phyloP scores from a whole-genome alignment of 306 rosid species.

The Malus asiatica region DNA sequence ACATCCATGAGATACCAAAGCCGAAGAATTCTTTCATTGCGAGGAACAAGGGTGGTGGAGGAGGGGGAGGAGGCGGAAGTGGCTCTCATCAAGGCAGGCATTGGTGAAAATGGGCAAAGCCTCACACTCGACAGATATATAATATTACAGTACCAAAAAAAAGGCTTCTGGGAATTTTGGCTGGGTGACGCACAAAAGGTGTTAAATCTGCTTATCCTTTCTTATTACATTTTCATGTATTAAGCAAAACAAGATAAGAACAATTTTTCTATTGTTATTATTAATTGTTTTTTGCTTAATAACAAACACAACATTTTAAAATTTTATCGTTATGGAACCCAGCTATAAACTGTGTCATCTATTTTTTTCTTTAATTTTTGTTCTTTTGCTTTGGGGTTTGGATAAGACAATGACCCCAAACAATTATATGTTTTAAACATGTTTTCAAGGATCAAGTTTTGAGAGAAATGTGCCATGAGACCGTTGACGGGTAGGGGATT shows the following conservation, averaged over 20 bases:
- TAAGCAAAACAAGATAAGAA: neutral
- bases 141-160: neutral
- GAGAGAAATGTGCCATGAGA: neutral
- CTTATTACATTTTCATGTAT: conserved; percentile 3
- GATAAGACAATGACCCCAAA: conserved; percentile 9
- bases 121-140: neutral
- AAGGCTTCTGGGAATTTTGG: neutral
- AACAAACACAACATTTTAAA: neutral
- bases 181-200: neutral
- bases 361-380: neutral
- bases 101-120: conserved; percentile 43
- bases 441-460: conserved; percentile 1
- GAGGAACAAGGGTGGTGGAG: conserved; percentile 72
- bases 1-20: conserved; percentile 88
- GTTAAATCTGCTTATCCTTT: neutral
- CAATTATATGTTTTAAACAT: neutral
- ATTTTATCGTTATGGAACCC: conserved; percentile 3
- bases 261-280: neutral
- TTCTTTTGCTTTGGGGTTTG: neutral
- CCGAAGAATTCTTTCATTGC: conserved; percentile 81
- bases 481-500: neutral
- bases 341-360: neutral
- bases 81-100: conserved; percentile 82
- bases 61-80: conserved; percentile 31
- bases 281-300: conserved; percentile 6